Evolutionary conservation across 805 yeast genomes (phyloP), one percentile per base, ranked within the genome.

Genomic region (Yarrowia sp.): DNA sequence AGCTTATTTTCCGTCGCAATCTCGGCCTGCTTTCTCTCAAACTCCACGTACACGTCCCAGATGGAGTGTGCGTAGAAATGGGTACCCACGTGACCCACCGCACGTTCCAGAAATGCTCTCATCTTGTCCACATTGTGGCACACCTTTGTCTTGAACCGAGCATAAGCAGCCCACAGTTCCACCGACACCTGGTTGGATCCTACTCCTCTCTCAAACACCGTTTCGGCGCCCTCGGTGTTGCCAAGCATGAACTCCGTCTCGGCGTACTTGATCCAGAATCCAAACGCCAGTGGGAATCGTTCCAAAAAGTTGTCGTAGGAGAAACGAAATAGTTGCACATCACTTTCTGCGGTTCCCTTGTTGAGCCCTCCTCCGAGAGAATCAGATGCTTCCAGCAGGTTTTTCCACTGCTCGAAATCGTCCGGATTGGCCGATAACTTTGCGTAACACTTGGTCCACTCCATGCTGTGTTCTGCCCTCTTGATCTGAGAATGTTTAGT

Each of bases 31-130:
- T 77, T 75, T n/a, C 77, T 73, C 69, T 85, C 88, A 77, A 85
- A 88, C 43, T 82, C 87, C 28, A 93, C 74, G 67, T 84, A 86
- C 64, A 82, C 79, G 73, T 92, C 96, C 98, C 98, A 93, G 57
- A 92, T 76, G 0, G 85, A 79, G 73, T 92, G 96, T 1, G 96
- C 81, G 67, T 87, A 77, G 74, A 90, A 95, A 66, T 92, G 89
- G 38, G 75, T 69, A 0, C 97, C 98, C 47, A 88, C 81, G 13
- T 75, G 67, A 5, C 70, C 68, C 3, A 82, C 72, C 0, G 87
- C 93, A 0, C 76, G 74, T 13, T 77, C 74, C 68, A 88, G 88
- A 32, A 71, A 55, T 41, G 55, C 66, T 32, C 71, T 65, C 15
- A 71, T 66, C 9, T 44, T 51, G 6, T 66, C 69, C 3, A 68